Evolutionary conservation across 345 rosid genomes (phyloP).

Genomic region (Barbarea vulgaris): DNA sequence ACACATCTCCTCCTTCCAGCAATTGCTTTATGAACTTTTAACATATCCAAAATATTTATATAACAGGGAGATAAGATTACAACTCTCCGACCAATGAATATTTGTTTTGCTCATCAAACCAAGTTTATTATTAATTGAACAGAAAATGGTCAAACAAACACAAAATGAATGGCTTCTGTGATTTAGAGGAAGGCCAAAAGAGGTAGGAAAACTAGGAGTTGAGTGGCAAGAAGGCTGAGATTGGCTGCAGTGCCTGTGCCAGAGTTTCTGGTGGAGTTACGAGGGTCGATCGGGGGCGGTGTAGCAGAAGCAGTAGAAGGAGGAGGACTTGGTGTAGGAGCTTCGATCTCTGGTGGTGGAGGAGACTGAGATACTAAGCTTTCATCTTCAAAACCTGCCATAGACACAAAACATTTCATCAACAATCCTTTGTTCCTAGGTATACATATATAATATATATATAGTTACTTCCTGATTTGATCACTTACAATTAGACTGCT

Average conservation of each 20-base stretch:
- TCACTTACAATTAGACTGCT: slow-evolving; percentile 62
- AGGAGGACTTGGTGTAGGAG: slow-evolving; percentile 24
- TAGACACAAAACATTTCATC: slow-evolving; percentile 8
- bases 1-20: too few relatives aligned
- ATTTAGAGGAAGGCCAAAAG: slow-evolving; percentile 35
- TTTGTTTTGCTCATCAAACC: slow-evolving; percentile 8
- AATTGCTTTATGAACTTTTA: too few relatives aligned
- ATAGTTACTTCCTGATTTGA: background rate
- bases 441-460: too few relatives aligned
- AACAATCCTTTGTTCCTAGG: background rate
- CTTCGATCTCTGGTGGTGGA: slow-evolving; percentile 17
- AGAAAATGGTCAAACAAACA: slow-evolving; percentile 17
- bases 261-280: background rate
- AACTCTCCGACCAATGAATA: background rate
- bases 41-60: too few relatives aligned
- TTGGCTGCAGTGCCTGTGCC: slow-evolving; percentile 17
- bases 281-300: background rate
- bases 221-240: slow-evolving; percentile 11
- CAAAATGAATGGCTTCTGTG: slow-evolving; percentile 5
- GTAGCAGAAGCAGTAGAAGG: background rate
- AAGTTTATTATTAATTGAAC: background rate
- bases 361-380: slow-evolving; percentile 14
- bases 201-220: slow-evolving; percentile 29
- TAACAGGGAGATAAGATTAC: background rate
- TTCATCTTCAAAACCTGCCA: slow-evolving; percentile 37